phyloP scores from a whole-genome alignment of 371 early-diverging fungal species.

The Homolaphlyctis polyrhiza region DNA sequence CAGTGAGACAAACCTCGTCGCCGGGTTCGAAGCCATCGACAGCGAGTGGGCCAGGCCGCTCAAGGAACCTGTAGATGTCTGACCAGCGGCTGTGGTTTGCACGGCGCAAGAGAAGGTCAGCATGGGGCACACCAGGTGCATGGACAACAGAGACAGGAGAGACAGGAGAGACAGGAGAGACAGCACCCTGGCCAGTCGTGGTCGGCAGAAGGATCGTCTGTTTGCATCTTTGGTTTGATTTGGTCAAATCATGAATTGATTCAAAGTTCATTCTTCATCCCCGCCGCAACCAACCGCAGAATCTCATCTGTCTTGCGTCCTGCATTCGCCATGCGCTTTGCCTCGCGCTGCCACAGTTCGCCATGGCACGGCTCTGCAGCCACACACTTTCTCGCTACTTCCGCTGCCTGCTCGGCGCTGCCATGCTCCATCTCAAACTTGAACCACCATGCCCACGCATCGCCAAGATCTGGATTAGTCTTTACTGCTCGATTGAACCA shows the following conservation, averaged over 20 bases:
- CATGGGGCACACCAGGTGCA: not conserved
- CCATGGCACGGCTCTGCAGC: constrained; percentile 88
- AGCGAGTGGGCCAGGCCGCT: constrained; percentile 35
- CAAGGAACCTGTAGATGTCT: constrained; percentile 29
- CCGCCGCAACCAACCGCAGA: constrained; percentile 55
- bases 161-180: no score
- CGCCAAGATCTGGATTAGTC: constrained; percentile 84
- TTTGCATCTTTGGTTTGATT: no score
- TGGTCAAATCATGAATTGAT: no score
- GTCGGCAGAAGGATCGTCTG: no score
- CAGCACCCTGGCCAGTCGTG: no score
- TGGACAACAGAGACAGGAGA: no score
- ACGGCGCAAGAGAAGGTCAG: not conserved
- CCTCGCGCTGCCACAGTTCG: constrained; percentile 73
- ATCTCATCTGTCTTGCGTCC: constrained; percentile 65
- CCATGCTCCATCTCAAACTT: constrained; percentile 85
- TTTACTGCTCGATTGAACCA: constrained; percentile 87
- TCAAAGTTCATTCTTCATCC: constrained; percentile 17
- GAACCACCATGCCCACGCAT: constrained; percentile 94
- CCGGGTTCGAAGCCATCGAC: constrained; percentile 35
- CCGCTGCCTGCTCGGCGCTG: constrained; percentile 36
- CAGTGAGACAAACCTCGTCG: constrained; percentile 25
- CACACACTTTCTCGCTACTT: constrained; percentile 63
- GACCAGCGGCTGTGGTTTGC: constrained; percentile 22
- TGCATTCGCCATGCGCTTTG: constrained; percentile 70